A percentile compares a stretch with the other conserved stretches of the same genome.
Conservation (phyloP, 495 filamentous ascomycete species). For the Jackrogersella minutella region DNA sequence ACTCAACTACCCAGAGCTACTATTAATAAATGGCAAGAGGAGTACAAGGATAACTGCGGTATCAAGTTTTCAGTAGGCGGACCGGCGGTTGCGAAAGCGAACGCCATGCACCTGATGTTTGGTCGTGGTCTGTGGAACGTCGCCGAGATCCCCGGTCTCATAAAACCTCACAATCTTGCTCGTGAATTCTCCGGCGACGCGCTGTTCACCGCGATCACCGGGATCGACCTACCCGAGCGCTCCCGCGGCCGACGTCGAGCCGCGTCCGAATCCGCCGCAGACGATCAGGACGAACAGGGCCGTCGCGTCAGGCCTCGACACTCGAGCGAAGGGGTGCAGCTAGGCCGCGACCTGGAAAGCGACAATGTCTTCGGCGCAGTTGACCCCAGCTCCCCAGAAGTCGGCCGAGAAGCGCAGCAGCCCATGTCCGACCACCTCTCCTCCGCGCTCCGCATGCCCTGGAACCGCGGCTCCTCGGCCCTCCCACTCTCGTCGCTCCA, state of each 20-base stretch:
- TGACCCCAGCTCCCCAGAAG: conserved; percentile 39
- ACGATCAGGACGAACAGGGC: conserved; percentile 29
- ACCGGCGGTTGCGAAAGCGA: too few species aligned
- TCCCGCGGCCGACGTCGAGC: conserved; percentile 38
- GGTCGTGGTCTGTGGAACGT: conserved; percentile 52
- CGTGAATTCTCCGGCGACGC: conserved; percentile 48
- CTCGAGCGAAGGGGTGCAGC: conserved; percentile 22
- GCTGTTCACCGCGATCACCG: conserved; percentile 44
- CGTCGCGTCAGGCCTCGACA: conserved; percentile 43
- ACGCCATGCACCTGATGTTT: conserved; percentile 55
- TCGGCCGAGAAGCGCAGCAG: conserved; percentile 49
- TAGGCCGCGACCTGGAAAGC: conserved; percentile 23
- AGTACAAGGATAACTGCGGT: conserved; percentile 62
- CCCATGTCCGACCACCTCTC: conserved; percentile 52
- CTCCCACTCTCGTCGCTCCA: conserved; percentile 53
- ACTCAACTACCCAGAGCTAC: conserved; percentile 62
- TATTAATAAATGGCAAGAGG: conserved; percentile 64
- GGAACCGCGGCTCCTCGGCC: conserved; percentile 55
- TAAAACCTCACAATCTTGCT: conserved; percentile 48
- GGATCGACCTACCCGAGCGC: conserved; percentile 20
- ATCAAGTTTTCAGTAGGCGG: too few species aligned
- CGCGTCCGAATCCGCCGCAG: conserved; percentile 37
- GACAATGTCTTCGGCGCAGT: conserved; percentile 39
- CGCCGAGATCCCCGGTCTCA: conserved; percentile 42
- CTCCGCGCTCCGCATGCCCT: conserved; percentile 49